Conservation (phyloP, 164 flowering plant species). For the Warburgia ugandensis region DNA sequence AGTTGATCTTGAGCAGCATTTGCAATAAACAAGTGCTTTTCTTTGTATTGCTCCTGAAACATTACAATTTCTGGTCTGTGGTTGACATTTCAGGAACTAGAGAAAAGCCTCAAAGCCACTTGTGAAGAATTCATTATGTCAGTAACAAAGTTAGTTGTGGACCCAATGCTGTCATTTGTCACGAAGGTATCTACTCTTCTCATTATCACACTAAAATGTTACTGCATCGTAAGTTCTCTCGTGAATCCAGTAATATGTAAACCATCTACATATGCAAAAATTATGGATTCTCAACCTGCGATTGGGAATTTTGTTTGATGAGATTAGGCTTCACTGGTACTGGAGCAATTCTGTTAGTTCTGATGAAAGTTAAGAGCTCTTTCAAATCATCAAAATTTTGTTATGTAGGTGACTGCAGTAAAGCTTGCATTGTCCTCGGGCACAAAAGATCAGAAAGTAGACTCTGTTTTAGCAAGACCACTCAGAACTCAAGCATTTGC, state of each 20-base stretch:
- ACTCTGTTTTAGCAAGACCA: conserved; percentile 59
- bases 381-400: background rate
- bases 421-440: conserved; percentile 84
- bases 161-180: conserved; percentile 97
- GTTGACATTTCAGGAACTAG: conserved; percentile 86
- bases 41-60: too few species aligned
- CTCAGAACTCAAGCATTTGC: conserved; percentile 95
- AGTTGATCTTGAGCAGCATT: too few species aligned
- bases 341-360: background rate
- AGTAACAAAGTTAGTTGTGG: conserved; percentile 88
- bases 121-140: conserved; percentile 99
- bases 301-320: too few species aligned
- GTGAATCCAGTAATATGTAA: background rate
- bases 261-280: background rate
- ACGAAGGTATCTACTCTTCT: conserved; percentile 92
- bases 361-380: too few species aligned
- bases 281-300: too few species aligned
- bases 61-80: too few species aligned
- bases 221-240: background rate
- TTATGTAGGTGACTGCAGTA: conserved; percentile 78
- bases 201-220: background rate
- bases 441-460: conserved; percentile 50
- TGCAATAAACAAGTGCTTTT: too few species aligned
- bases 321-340: background rate
- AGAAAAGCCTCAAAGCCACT: conserved; percentile 81